Conservation (phyloP, 148 eudicot genomes). For the Simmondsia chinensis region DNA sequence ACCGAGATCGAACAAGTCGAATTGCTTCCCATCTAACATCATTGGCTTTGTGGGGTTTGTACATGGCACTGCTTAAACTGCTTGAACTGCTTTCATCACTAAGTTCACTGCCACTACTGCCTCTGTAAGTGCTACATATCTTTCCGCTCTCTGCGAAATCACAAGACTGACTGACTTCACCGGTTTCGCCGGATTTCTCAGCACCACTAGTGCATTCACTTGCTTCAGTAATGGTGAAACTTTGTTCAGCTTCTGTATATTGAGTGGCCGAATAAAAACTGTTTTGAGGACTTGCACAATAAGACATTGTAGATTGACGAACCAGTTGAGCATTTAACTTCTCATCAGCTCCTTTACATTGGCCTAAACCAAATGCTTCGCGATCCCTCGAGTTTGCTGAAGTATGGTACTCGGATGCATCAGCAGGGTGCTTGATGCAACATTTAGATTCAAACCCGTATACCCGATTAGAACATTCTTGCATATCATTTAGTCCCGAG, state of each 20-base stretch:
- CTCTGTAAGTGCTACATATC: slow-evolving; percentile 62
- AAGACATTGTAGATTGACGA: slow-evolving; percentile 22
- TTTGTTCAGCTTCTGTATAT: slow-evolving; percentile 69
- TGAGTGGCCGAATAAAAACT: slow-evolving; percentile 62
- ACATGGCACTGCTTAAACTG: slow-evolving; percentile 45
- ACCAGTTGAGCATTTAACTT: slow-evolving; percentile 12
- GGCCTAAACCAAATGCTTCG: slow-evolving; percentile 6
- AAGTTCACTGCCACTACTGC: slow-evolving; percentile 71
- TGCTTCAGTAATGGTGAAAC: slow-evolving; percentile 66
- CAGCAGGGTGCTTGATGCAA: slow-evolving; percentile 18
- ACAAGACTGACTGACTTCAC: slow-evolving; percentile 31
- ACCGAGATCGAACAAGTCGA: slow-evolving; percentile 45
- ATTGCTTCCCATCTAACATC: slow-evolving; percentile 89
- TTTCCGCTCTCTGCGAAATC: slow-evolving; percentile 63
- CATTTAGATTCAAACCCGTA: slow-evolving; percentile 22
- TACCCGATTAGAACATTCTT: slow-evolving; percentile 22
- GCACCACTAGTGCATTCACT: slow-evolving; percentile 55
- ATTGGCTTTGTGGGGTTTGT: slow-evolving; percentile 83
- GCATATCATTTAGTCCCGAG: slow-evolving; percentile 5
- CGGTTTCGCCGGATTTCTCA: slow-evolving; percentile 42
- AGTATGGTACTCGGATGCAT: slow-evolving; percentile 21
- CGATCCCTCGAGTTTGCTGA: slow-evolving; percentile 20
- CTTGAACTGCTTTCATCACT: slow-evolving; percentile 91
- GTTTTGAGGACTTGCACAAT: slow-evolving; percentile 62
- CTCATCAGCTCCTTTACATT: slow-evolving; percentile 14